Conservation (phyloP, 805 yeast species). For the Metschnikowia reukaufii region DNA sequence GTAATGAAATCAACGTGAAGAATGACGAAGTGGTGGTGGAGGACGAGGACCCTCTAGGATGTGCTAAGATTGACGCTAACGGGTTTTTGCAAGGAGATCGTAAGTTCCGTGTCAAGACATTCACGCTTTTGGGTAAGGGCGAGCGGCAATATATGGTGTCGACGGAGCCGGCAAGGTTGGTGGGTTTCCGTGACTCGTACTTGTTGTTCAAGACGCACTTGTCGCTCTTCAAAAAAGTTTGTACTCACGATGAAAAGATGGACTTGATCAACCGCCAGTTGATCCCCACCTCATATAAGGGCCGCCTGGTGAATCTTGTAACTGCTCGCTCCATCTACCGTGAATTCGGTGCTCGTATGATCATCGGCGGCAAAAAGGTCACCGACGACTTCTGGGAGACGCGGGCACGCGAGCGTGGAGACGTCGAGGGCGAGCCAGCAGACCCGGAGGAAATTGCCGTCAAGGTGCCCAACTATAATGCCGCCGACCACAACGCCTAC, state of each 20-base stretch:
- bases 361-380: conserved; percentile 76
- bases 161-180: conserved; percentile 94
- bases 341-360: conserved; percentile 87
- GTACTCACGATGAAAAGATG: conserved; percentile 75
- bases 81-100: conserved; percentile 76
- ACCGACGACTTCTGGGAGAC: conserved; percentile 88
- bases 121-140: conserved; percentile 65
- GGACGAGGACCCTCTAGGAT: conserved; percentile 73
- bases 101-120: conserved; percentile 67
- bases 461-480: conserved; percentile 14
- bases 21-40: conserved; percentile 79
- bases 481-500: conserved; percentile 21
- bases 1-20: conserved; percentile 59
- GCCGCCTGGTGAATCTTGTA: conserved; percentile 84
- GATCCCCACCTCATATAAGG: conserved; percentile 87
- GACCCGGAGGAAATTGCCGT: conserved; percentile 45
- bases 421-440: conserved; percentile 68
- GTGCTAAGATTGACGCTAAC: conserved; percentile 60
- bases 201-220: conserved; percentile 84
- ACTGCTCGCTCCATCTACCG: conserved; percentile 86
- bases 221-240: conserved; percentile 67
- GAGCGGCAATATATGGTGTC: conserved; percentile 81
- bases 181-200: conserved; percentile 92
- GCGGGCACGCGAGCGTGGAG: conserved; percentile 57
- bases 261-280: conserved; percentile 78